phyloP scores from a whole-genome alignment of 169 alveolate species.

The Cryptosporidium canis region DNA sequence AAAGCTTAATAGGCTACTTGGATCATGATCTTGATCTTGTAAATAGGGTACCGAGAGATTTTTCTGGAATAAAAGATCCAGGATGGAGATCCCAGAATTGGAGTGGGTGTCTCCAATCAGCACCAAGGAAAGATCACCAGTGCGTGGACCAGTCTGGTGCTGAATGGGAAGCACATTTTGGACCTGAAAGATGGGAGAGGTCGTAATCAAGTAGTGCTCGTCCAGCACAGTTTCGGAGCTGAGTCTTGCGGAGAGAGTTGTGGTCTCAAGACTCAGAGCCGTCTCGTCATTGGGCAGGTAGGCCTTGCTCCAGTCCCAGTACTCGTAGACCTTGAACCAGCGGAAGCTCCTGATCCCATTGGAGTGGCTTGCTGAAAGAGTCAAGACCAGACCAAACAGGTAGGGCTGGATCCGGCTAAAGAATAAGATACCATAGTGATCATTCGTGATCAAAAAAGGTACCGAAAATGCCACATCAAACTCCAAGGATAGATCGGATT shows the following conservation, averaged over 20 bases:
- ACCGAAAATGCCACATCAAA: constrained; percentile 16
- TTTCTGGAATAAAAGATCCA: neutral
- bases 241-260: neutral
- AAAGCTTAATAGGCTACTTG: neutral
- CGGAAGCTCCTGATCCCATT: constrained; percentile 14
- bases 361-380: constrained; percentile 5
- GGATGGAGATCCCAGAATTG: constrained; percentile 50
- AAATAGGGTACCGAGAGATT: neutral
- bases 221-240: constrained; percentile 3
- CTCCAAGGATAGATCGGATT: constrained; percentile 38
- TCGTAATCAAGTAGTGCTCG: constrained; percentile 2
- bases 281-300: neutral
- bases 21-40: neutral
- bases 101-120: constrained; percentile 24
- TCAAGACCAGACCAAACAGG: constrained; percentile 1
- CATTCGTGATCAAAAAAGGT: constrained; percentile 23
- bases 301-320: constrained; percentile 60
- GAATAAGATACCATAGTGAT: constrained; percentile 36
- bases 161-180: constrained; percentile 5
- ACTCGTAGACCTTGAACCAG: constrained; percentile 49
- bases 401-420: constrained; percentile 43
- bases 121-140: neutral
- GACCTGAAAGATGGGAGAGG: constrained; percentile 18
- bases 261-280: constrained; percentile 2
- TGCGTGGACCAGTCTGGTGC: neutral